A percentile compares a stretch with the other conserved stretches of the same genome.
These are phyloP conservation scores for Psilocybe tampanensis DNA, from an alignment of 768 basidiomycete genomes.

Conservation along the genomic window DNA sequence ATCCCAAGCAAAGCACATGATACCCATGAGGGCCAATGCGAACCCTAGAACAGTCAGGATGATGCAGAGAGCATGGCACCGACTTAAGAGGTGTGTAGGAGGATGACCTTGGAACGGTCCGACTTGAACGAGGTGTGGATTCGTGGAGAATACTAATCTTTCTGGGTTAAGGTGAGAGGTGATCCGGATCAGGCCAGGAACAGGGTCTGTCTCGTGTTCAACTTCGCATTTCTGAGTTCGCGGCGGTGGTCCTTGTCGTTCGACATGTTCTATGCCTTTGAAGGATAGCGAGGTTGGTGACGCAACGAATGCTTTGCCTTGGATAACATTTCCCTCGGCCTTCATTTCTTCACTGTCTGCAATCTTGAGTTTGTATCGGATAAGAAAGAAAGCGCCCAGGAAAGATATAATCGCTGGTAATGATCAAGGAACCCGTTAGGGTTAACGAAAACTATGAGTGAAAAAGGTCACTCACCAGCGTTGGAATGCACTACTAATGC, in stretches of 20 bases:
- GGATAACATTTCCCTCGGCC: conserved; percentile 10
- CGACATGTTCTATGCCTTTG: conserved; percentile 6
- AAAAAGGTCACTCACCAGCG: conserved; percentile 42
- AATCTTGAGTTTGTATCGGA: conserved; percentile 55
- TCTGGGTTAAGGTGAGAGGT: conserved; percentile 1
- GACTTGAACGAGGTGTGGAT: conserved; percentile 8
- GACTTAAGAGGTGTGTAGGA: conserved; percentile 12
- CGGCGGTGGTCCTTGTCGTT: conserved; percentile 2
- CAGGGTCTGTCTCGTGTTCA: conserved; percentile 9
- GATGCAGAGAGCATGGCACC: conserved; percentile 15
- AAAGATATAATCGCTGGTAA: conserved; percentile 42
- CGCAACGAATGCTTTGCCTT: neutral
- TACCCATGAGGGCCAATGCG: conserved; percentile 12
- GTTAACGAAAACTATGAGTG: conserved; percentile 7
- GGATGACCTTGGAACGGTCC: conserved; percentile 8
- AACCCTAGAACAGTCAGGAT: conserved; percentile 16
- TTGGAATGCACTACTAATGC: conserved; percentile 52
- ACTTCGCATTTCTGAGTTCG: neutral
- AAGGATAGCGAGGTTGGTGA: conserved; percentile 4
- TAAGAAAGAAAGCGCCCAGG: conserved; percentile 56
- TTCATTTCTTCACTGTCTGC: conserved; percentile 50
- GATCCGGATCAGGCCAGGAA: conserved; percentile 9
- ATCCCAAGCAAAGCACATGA: conserved; percentile 16
- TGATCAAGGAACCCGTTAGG: neutral
- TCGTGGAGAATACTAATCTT: conserved; percentile 2